Evolutionary conservation across 2,329 filamentous ascomycete genomes (phyloP).

Genomic region (Pseudogymnoascus sp.): DNA sequence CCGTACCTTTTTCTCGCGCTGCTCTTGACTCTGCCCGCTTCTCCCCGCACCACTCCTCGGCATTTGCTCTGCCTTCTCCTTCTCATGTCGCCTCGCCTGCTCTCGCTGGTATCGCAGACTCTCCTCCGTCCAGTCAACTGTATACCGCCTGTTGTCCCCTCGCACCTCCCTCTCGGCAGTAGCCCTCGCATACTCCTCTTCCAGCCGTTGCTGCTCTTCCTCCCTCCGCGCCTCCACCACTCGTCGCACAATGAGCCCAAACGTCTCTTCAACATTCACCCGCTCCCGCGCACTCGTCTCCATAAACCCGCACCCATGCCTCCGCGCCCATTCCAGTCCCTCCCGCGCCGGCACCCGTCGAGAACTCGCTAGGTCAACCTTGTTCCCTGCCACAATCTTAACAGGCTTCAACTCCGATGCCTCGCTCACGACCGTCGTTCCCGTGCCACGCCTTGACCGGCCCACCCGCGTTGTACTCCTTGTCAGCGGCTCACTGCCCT

Average conservation of each 20-base stretch:
- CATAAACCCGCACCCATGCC: slow-evolving; percentile 73
- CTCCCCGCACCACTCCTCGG: slow-evolving; percentile 2
- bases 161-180: neutral
- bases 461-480: slow-evolving; percentile 11
- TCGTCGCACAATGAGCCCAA: slow-evolving; percentile 58
- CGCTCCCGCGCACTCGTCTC: slow-evolving; percentile 77
- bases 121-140: slow-evolving; percentile 1
- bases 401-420: slow-evolving; percentile 52
- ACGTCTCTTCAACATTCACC: slow-evolving; percentile 85
- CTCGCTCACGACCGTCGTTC: slow-evolving; percentile 21
- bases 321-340: slow-evolving; percentile 69
- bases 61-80: slow-evolving; percentile 7
- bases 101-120: neutral
- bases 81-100: slow-evolving; percentile 8
- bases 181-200: neutral
- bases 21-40: slow-evolving; percentile 7
- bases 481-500: slow-evolving; percentile 11
- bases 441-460: slow-evolving; percentile 19
- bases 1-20: slow-evolving; percentile 7
- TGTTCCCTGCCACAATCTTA: slow-evolving; percentile 80
- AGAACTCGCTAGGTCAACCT: slow-evolving; percentile 68
- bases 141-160: neutral
- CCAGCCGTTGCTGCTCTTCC: slow-evolving; percentile 10
- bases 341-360: slow-evolving; percentile 59
- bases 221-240: slow-evolving; percentile 41